These are phyloP conservation scores for Pichia sp. DNA, from an alignment of 1,139 yeast species.

Conservation along the genomic window DNA sequence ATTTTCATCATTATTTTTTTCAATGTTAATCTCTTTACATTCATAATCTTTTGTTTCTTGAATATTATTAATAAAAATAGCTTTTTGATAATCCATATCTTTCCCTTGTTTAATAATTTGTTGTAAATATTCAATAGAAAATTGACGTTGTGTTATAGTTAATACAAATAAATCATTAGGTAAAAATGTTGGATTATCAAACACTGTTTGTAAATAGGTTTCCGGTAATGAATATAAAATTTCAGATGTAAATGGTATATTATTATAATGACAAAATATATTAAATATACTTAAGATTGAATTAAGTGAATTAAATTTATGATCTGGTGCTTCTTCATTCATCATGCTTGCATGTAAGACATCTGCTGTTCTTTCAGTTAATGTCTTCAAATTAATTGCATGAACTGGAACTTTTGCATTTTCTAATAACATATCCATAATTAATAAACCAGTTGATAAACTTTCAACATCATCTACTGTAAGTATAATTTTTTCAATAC, in stretches of 20 bases:
- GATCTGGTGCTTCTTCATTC: slow-evolving; percentile 16
- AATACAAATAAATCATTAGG: slow-evolving; percentile 21
- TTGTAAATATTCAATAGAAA: slow-evolving; percentile 10
- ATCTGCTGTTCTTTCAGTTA: slow-evolving; percentile 64
- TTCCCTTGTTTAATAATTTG: slow-evolving; percentile 16
- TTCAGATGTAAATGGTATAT: slow-evolving; percentile 45
- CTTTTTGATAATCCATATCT: slow-evolving; percentile 14
- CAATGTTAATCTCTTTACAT: neutral
- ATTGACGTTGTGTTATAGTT: slow-evolving; percentile 23
- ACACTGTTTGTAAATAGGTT: slow-evolving; percentile 25
- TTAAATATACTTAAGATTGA: slow-evolving; percentile 47
- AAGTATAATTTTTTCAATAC: slow-evolving; percentile 21
- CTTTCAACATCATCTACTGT: slow-evolving; percentile 25
- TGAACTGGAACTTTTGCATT: slow-evolving; percentile 35
- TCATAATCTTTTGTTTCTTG: slow-evolving; percentile 13
- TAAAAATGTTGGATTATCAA: slow-evolving; percentile 18
- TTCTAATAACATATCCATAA: slow-evolving; percentile 24
- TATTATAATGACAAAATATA: slow-evolving; percentile 46
- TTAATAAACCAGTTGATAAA: slow-evolving; percentile 24
- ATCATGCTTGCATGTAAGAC: slow-evolving; percentile 54
- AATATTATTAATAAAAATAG: slow-evolving; percentile 25
- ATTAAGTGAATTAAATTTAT: slow-evolving; percentile 22
- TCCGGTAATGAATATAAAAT: slow-evolving; percentile 45
- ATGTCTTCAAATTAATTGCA: slow-evolving; percentile 52
- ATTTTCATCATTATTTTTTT: neutral